Base-by-base conservation (phyloP, 2,329 filamentous ascomycete species). In the Ustilaginoidea virens region DNA sequence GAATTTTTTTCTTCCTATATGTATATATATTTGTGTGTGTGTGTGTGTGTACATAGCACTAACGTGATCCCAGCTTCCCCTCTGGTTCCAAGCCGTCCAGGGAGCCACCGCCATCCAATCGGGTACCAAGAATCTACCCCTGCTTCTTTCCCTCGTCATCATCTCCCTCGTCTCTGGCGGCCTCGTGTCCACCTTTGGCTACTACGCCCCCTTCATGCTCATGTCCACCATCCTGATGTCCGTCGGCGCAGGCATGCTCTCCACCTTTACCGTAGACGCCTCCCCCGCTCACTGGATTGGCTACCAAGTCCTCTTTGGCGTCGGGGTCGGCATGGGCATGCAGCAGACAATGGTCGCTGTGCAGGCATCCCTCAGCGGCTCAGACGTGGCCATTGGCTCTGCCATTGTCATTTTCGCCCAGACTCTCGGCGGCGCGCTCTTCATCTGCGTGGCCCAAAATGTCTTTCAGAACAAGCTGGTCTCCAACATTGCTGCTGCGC, bases 381-480 rank as follows among this genome's bases (percentile, higher is more conserved):
- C 45, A 2, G 58, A 66, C 25, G 55, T 65, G n/a, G 53, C 60
- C 3, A 57, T 54, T 5, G 61, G 58, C 3, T 58, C 56, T 8
- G 56, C 61, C 1, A 45, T 54, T n/a, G 51, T 62, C 20, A 52
- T 66, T 23, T 66, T 68, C 35, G 32, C 44, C 11, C 58, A 61
- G 38, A 52, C 51, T 0, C 41, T 64, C 0, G 58, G 55, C 16
- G 55, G 56, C 5, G 48, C 57, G 5, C 42, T 71, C 1, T 69
- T 69, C 34, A 55, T 72, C 17, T 58, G 57, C 4, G 53, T 66
- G 15, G 65, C 51, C 1, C 56, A 70, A 36, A 60, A 57, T 31
- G 53, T 70, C 11, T 66, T 71, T 34, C 55, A 53, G 28, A 62
- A 63, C 36, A 42, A 54, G 20, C 50, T 71, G 10, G 32, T 34